These are phyloP conservation scores for Adansonia grandidieri DNA, from an alignment of 441 rosid species.

Conservation along the genomic window DNA sequence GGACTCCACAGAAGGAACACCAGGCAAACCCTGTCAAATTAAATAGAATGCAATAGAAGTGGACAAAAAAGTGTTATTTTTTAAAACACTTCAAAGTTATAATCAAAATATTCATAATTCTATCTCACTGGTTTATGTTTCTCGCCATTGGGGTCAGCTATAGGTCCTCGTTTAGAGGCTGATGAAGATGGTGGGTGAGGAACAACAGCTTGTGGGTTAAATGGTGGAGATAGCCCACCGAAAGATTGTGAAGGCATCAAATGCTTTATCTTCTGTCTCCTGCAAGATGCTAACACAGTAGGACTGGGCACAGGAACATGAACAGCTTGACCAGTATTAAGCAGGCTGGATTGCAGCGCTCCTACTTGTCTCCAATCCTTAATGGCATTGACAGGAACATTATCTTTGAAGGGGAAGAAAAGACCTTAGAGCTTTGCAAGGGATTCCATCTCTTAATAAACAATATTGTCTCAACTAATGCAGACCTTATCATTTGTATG, in stretches of 20 bases:
- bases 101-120: conserved; percentile 7
- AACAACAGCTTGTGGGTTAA: conserved; percentile 53
- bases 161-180: conserved; percentile 43
- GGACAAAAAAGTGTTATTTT: neutral
- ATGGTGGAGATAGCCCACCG: conserved; percentile 46
- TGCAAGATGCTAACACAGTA: conserved; percentile 59
- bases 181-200: conserved; percentile 45
- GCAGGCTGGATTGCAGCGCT: conserved; percentile 50
- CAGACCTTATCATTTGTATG: conserved; percentile 59
- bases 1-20: conserved; percentile 50
- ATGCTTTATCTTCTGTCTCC: conserved; percentile 62
- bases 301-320: conserved; percentile 62
- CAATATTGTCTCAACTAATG: conserved; percentile 13
- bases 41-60: neutral
- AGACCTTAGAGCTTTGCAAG: conserved; percentile 19
- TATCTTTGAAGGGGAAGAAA: conserved; percentile 15
- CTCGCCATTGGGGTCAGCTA: conserved; percentile 45
- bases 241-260: conserved; percentile 44
- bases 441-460: conserved; percentile 11
- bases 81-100: neutral
- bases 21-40: conserved; percentile 46
- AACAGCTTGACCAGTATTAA: conserved; percentile 43
- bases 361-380: conserved; percentile 79
- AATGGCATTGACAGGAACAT: conserved; percentile 21
- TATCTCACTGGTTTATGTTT: conserved; percentile 55